Base-by-base conservation (phyloP, 805 yeast species). In the Jamesozyma spencerorum region DNA sequence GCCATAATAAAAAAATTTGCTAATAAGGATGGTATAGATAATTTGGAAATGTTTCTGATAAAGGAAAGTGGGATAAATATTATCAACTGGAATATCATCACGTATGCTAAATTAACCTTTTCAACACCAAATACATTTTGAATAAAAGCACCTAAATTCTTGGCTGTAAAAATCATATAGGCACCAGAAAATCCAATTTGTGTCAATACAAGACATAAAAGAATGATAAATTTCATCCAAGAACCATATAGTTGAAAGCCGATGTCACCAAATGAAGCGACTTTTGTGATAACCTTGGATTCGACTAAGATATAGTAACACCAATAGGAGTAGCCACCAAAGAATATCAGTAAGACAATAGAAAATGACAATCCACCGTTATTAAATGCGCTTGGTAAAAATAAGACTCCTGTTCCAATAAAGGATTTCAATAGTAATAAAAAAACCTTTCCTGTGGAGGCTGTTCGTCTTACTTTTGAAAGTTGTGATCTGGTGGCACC, bases 141-240 rank as follows among this genome's bases (percentile, higher is more conserved):
- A 2, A 75, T 41, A 52, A 84, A 82, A 0, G 90, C 87, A 31
- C 69, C 65, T 24, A 83, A 51, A 55, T 83, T 84, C 45, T 81
- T 82, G 1, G 85, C 75, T 0, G 90, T 81, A 60, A 84, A 84
- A 2, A 84, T 84, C 48, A 81, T 78, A 57, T 84, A 84, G 0
- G 92, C 85, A 13, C 85, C 85, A 8, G 81, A 82, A 55, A 84
- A 84, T 0, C 94, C 94, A 42, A 84, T 63, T 56, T 84, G 94
- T 0, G 90, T 79, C 12, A 81, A 51, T 11, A 81, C 74, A 40
- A 84, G 71, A 1, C 90, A 80, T 12, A 68, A 53, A 33, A 83
- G 60, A 41, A 84, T 84, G 37, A 81, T 56, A 35, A 70, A 63
- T 55, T 78, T 85, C 67, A 84, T 66, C 72, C 79, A 73, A 2